phyloP scores from a whole-genome alignment of 345 rosid species.

The Diplotaxis tenuifolia region DNA sequence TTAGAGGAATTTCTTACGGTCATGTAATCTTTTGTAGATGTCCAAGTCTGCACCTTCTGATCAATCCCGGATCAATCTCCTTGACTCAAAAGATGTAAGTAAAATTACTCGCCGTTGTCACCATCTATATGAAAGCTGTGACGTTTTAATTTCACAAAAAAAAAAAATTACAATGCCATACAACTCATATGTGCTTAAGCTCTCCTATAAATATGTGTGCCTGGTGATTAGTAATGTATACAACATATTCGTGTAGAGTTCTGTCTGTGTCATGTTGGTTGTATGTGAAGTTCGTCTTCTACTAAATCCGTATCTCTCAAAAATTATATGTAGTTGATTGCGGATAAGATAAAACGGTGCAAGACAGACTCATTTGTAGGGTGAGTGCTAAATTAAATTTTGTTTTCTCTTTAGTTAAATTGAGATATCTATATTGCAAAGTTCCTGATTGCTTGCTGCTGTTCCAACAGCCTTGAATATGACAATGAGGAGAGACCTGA shows the following conservation, averaged over 20 bases:
- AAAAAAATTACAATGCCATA: not conserved
- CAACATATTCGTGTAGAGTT: not conserved
- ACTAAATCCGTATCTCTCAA: not conserved
- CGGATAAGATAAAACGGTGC: conserved; percentile 61
- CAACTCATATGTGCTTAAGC: not conserved
- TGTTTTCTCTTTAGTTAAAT: not conserved
- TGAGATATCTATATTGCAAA: not conserved
- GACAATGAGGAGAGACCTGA: conserved; percentile 93
- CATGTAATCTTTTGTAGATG: conserved; percentile 61
- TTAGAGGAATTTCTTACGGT: not conserved
- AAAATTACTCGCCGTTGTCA: not conserved
- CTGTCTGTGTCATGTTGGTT: conserved; percentile 16
- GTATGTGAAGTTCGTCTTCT: not conserved
- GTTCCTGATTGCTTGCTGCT: not conserved
- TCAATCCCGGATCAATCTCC: conserved; percentile 91
- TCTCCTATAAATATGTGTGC: not conserved
- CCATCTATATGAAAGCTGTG: not conserved
- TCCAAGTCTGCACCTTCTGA: conserved; percentile 94
- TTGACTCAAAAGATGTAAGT: conserved; percentile 91
- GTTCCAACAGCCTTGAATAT: conserved; percentile 63
- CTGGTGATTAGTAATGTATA: not conserved
- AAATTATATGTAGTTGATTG: not conserved
- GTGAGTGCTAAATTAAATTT: conserved; percentile 11
- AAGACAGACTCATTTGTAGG: conserved; percentile 77
- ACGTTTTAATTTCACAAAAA: not conserved